Conservation (phyloP, 2,329 filamentous ascomycete genomes). For the Fusarium virguliforme region DNA sequence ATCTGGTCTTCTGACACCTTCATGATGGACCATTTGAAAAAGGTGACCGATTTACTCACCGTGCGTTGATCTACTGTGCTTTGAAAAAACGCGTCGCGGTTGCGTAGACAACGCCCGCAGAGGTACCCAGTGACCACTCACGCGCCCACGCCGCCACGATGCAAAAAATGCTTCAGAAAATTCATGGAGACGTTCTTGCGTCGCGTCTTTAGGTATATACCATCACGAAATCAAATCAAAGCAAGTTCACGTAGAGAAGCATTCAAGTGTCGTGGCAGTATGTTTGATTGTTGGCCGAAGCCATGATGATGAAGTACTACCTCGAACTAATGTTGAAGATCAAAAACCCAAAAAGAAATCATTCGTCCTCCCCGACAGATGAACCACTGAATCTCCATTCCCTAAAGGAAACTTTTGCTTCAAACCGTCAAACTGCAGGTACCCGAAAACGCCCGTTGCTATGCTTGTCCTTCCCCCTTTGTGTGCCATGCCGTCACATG, state of each 20-base stretch:
- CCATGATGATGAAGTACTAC: slow-evolving; percentile 8
- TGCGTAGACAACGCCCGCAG: not conserved
- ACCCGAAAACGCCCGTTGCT: not conserved
- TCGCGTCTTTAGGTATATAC: not conserved
- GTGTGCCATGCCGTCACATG: not conserved
- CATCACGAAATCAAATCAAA: not conserved
- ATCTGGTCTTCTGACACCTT: not conserved
- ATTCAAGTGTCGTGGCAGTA: slow-evolving; percentile 6
- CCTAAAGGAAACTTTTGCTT: slow-evolving; percentile 16
- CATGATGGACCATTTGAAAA: not conserved
- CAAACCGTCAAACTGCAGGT: slow-evolving; percentile 22
- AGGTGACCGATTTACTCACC: not conserved
- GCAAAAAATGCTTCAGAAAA: not conserved
- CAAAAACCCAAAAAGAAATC: slow-evolving; percentile 1
- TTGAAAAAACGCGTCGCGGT: not conserved
- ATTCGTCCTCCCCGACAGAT: not conserved
- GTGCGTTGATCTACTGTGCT: not conserved
- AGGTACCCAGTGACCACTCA: slow-evolving; percentile 3
- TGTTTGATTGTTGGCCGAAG: not conserved
- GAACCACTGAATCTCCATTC: slow-evolving; percentile 21
- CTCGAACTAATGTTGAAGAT: not conserved
- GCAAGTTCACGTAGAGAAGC: not conserved
- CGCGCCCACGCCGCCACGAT: not conserved
- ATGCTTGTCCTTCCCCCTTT: not conserved
- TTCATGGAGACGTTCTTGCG: no score